phyloP scores from a whole-genome alignment of 1,139 yeast species.

The Protomyces lactucae-debilis region DNA sequence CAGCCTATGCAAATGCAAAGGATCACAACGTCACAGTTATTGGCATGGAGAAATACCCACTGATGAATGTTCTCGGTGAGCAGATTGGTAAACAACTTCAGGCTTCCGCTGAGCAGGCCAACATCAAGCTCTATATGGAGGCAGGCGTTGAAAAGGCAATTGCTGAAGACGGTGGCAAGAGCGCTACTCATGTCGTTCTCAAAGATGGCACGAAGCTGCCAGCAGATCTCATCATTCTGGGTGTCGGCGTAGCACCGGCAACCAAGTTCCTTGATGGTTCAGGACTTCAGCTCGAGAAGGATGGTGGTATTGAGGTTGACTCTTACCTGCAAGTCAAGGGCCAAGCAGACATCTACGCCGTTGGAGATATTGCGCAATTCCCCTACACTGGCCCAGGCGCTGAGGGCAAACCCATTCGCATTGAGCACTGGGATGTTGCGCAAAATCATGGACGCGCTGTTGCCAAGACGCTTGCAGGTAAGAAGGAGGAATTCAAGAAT shows the following conservation, averaged over 20 bases:
- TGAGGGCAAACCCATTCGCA: conserved; percentile 26
- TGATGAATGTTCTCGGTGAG: conserved; percentile 27
- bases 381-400: conserved; percentile 30
- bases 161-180: conserved; percentile 10
- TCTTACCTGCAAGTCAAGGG: conserved; percentile 27
- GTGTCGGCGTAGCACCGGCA: conserved; percentile 30
- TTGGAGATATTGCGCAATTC: conserved; percentile 30
- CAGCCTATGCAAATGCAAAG: conserved; percentile 25
- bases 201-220: conserved; percentile 29
- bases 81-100: conserved; percentile 26
- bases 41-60: conserved; percentile 27
- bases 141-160: conserved; percentile 28
- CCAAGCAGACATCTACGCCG: conserved; percentile 29
- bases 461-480: conserved; percentile 25
- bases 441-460: conserved; percentile 28
- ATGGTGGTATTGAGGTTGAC: conserved; percentile 29
- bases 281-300: conserved; percentile 26
- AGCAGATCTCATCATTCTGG: conserved; percentile 29
- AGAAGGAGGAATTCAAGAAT: conserved; percentile 26
- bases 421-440: conserved; percentile 31
- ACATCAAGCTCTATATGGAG: conserved; percentile 27
- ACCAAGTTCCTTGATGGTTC: conserved; percentile 25
- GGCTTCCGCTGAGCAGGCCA: conserved; percentile 24
- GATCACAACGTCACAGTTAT: conserved; percentile 29
- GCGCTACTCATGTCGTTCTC: conserved; percentile 24